phyloP scores from a whole-genome alignment of 202 grass and related monocot species.

The Eragrostis tef region DNA sequence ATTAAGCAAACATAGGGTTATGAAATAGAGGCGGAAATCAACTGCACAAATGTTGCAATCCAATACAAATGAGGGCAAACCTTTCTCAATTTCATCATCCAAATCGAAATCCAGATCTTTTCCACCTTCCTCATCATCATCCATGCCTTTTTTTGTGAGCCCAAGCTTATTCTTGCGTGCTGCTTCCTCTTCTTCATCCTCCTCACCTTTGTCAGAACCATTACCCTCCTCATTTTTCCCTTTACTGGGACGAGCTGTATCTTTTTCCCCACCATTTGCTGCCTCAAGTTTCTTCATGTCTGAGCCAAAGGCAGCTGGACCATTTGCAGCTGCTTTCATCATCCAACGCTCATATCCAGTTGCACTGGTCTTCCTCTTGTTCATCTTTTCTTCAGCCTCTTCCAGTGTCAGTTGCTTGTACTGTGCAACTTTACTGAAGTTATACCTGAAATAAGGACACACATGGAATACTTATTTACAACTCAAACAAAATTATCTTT shows the following conservation, averaged over 20 bases:
- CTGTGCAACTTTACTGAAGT: constrained; percentile 96
- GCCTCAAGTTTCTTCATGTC: constrained; percentile 70
- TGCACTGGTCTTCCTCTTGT: constrained; percentile 83
- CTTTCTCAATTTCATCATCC: constrained; percentile 99
- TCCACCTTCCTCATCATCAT: constrained; percentile 90
- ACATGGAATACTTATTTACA: constrained; percentile 8
- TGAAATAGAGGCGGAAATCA: constrained; percentile 18
- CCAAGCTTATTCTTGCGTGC: constrained; percentile 67
- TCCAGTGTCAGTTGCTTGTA: constrained; percentile 98
- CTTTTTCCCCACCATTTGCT: constrained; percentile 45
- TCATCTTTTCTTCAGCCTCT: constrained; percentile 99
- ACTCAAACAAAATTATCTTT: background rate
- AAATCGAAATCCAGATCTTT: constrained; percentile 86
- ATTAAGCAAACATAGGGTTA: background rate
- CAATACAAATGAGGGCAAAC: constrained; percentile 45
- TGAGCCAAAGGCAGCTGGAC: constrained; percentile 80
- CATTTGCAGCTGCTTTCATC: constrained; percentile 97
- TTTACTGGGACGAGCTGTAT: constrained; percentile 64
- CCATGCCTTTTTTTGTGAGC: constrained; percentile 62
- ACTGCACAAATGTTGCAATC: constrained; percentile 6
- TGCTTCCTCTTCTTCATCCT: constrained; percentile 81
- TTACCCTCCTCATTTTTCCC: constrained; percentile 78
- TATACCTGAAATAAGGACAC: constrained; percentile 64
- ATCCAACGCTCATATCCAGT: constrained; percentile 99
- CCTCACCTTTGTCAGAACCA: constrained; percentile 74